phyloP scores from a whole-genome alignment of 441 rosid genomes.

The Brassica balearica region DNA sequence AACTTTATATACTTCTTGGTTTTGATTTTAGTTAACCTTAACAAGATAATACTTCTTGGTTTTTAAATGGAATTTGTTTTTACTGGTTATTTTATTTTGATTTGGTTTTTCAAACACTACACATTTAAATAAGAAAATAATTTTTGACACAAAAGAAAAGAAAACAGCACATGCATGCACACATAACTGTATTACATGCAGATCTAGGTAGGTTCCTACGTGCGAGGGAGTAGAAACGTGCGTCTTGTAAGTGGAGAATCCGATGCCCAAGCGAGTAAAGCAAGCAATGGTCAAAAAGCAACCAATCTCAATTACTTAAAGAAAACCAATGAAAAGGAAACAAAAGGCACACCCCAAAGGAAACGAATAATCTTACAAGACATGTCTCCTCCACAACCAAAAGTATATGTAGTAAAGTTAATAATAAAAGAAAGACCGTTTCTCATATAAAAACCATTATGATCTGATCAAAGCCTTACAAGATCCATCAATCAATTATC shows the following conservation, averaged over 20 bases:
- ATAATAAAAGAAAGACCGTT: not conserved
- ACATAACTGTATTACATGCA: not conserved
- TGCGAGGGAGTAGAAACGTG: slow-evolving; percentile 9
- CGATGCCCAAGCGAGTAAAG: slow-evolving; percentile 37
- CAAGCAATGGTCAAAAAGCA: slow-evolving; percentile 36
- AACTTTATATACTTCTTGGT: not conserved
- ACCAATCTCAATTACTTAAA: not conserved
- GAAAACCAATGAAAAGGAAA: not conserved
- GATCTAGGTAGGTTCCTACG: not conserved
- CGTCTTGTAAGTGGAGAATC: slow-evolving; percentile 40
- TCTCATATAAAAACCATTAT: slow-evolving; percentile 20
- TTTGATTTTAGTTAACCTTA: not conserved
- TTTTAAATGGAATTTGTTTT: not conserved
- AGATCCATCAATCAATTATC: slow-evolving; percentile 10
- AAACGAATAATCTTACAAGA: slow-evolving; percentile 53
- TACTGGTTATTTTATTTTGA: not conserved
- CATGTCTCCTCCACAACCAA: slow-evolving; percentile 35
- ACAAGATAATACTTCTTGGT: not conserved
- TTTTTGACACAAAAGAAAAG: not conserved
- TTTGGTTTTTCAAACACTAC: not conserved
- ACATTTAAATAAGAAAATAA: no score
- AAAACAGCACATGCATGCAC: not conserved
- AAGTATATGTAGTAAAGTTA: not conserved
- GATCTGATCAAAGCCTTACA: slow-evolving; percentile 12
- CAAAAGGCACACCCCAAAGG: slow-evolving; percentile 20